Base-by-base conservation (phyloP, 441 rosid species). In the Populus trichocarpa region DNA sequence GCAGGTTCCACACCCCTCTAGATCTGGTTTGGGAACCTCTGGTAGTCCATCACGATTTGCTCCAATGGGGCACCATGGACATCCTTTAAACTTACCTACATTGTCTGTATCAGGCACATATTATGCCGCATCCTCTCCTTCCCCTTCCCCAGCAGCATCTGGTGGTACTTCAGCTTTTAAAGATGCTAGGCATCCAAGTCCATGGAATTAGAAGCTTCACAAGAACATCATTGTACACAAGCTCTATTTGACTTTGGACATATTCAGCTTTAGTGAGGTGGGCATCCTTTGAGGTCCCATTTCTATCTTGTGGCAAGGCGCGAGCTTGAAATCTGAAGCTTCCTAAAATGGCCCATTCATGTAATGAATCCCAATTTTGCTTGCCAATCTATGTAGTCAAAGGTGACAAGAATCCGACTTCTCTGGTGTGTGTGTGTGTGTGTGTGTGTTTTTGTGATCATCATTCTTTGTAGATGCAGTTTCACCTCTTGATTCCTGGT, bases 81-180 rank as follows among this genome's bases (percentile, higher is more conserved):
- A 30, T 76, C 86, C 90, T 20, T 87, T 81, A 14, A 86, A 85
- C 79, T 81, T 63, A n/a, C 85, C 89, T 2, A 30, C 32, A 30
- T 30, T 30, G 32, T 30, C 32, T 30, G 32, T 30, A 30, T 30
- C 32, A 30, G 32, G 32, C 32, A 30, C 32, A 30, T 30, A 30
- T 12, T 90, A 90, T 74, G 40, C 88, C 20, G 87, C 92, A 46
- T 95, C 97, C 67, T 90, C 97, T 42, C 97, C 99, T 76, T 93
- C 98, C 36, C 97, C 99, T 76, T 93, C 98, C 36, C 98, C 98
- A 7, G 98, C 91, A 75, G 97, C 97, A 80, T 93, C 95, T 59
- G 97, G 98, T 66, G 94, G 97, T 78, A 95, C 97, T 72, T 92
- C 95, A 59, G 91, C 90, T 59, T 93, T 89, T 83, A 86, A 92